Base-by-base conservation (phyloP, 371 early-diverging fungal species). In the Syncephalis fuscata region DNA sequence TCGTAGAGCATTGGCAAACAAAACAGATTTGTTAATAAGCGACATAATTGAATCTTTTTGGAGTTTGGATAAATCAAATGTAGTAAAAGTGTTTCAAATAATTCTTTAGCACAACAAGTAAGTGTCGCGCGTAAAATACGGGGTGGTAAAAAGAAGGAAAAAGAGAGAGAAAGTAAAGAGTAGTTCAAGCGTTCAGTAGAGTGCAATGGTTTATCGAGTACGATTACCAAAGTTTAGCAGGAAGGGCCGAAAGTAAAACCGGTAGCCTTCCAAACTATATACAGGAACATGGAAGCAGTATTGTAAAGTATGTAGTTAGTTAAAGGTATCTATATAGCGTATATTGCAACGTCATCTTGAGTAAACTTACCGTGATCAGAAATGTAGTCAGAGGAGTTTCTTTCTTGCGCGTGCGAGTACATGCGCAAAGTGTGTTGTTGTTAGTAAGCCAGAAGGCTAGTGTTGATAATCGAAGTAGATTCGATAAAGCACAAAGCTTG, bases 321-420 rank as follows among this genome's bases (percentile, higher is more conserved):
- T 32, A 36, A 27, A 51, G 44, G 39, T 47, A 7, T 4, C 11
- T 36, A 44, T 23, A 26, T 16, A 43, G 7, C 19, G 3, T 4
- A 19, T 41, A 22, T 41, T 7, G 42, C 4, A 7, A 22, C 3
- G 26, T 25, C 42, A 41, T 8, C 4, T 17, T n/a, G n/a, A 8
- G 42, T 15, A 26, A 41, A 51, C 61, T 59, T 71, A 75, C 76
- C 66, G 70, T 83, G 83, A 68, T 83, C 81, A 70, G 80, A 74
- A 63, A 83, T 75, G 61, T 83, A 83, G 67, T 83, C 83, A 58
- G 80, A 71, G 60, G 80, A 77, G 73, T 78, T 78, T 72, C 71
- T 81, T 70, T 83, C 83, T 58, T 67, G 73, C 48, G 78, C 73
- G 78, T 83, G 83, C 60, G 70, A 66, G 73, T 83, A 83, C 83